Evolutionary conservation across 805 yeast genomes (phyloP).

Genomic region (Priceomyces haplophilus): DNA sequence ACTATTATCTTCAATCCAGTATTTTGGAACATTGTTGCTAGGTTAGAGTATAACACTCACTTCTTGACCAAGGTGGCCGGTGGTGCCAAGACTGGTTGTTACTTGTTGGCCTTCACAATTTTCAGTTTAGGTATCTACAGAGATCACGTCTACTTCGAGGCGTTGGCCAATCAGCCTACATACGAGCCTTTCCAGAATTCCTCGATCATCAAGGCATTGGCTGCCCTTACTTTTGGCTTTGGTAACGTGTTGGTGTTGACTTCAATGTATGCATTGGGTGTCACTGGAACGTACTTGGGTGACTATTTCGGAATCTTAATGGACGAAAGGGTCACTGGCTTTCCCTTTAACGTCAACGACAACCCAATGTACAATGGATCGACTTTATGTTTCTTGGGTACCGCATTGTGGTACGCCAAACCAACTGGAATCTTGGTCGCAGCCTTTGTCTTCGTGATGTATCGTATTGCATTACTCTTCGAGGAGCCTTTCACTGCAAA

Average conservation of each 20-base stretch:
- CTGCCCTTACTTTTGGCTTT: conserved; percentile 50
- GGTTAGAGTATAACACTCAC: conserved; percentile 77
- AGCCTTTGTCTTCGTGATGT: conserved; percentile 73
- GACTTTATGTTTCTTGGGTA: conserved; percentile 82
- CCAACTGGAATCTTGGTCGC: conserved; percentile 83
- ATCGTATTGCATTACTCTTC: conserved; percentile 74
- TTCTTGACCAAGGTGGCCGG: conserved; percentile 71
- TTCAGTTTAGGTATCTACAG: conserved; percentile 82
- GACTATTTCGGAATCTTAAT: conserved; percentile 96
- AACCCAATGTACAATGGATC: conserved; percentile 98
- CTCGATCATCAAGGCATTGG: conserved; percentile 43
- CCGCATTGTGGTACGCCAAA: conserved; percentile 82
- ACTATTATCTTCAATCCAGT: conserved; percentile 88
- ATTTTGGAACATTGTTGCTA: conserved; percentile 92
- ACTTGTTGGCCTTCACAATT: conserved; percentile 75
- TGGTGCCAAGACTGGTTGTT: conserved; percentile 74
- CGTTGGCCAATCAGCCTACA: conserved; percentile 69
- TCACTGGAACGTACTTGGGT: conserved; percentile 95
- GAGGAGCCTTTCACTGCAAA: conserved; percentile 96
- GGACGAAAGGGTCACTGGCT: conserved; percentile 83
- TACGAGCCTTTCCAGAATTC: conserved; percentile 49
- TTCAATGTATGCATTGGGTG: conserved; percentile 90
- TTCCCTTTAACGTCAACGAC: conserved; percentile 87
- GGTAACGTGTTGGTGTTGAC: conserved; percentile 81
- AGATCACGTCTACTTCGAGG: conserved; percentile 70